Conservation (phyloP, 2,329 filamentous ascomycete genomes). For the Metarhizium robertsii region DNA sequence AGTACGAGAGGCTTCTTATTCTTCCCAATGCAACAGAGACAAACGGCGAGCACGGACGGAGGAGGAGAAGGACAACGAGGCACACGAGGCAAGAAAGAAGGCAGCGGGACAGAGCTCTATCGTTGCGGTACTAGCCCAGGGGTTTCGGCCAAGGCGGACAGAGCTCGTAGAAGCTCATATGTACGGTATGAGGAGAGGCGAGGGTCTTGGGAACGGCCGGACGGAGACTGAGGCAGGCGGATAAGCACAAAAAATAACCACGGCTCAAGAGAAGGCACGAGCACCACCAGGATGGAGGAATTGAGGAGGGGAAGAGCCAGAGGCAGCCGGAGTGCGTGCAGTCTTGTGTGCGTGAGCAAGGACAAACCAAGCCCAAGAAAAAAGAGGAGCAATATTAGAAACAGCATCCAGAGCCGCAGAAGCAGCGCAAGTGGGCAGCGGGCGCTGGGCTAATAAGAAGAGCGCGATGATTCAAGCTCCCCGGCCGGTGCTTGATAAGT, state of each 20-base stretch:
- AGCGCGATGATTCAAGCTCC: slow-evolving; percentile 4
- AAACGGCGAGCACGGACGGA: neutral
- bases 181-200: neutral
- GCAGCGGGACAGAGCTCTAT: neutral
- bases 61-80: neutral
- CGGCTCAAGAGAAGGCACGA: slow-evolving; percentile 5
- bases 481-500: neutral
- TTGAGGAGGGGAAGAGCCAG: neutral
- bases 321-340: neutral
- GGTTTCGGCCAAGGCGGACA: neutral
- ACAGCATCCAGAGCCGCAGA: neutral
- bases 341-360: neutral
- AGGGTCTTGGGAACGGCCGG: neutral
- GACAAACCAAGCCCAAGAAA: neutral
- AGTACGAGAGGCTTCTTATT: neutral
- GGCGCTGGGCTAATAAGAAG: neutral
- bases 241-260: slow-evolving; percentile 1
- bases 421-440: slow-evolving; percentile 1
- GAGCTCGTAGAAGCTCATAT: neutral
- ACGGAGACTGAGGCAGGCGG: neutral
- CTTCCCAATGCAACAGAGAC: neutral
- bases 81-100: neutral
- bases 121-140: neutral
- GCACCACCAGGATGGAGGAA: neutral
- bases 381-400: neutral